phyloP scores from a whole-genome alignment of 2,329 filamentous ascomycete genomes.

The Fusarium longipes region DNA sequence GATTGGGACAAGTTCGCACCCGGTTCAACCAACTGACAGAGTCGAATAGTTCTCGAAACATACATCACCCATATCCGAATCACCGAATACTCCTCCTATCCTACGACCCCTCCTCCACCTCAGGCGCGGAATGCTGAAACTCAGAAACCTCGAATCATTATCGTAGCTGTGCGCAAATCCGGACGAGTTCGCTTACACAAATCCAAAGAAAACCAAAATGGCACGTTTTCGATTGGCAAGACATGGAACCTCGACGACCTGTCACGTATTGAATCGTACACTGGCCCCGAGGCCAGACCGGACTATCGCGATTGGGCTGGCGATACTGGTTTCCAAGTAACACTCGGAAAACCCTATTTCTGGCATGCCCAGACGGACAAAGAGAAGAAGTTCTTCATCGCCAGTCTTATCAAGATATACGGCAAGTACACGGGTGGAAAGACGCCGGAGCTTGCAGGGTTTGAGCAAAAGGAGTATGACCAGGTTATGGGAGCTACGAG shows the following conservation, averaged over 20 bases:
- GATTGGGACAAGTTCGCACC: neutral
- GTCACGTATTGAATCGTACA: constrained; percentile 83
- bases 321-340: constrained; percentile 86
- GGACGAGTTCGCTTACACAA: constrained; percentile 96
- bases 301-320: constrained; percentile 81
- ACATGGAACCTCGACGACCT: constrained; percentile 98
- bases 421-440: constrained; percentile 94
- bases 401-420: constrained; percentile 94
- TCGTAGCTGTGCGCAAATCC: constrained; percentile 91
- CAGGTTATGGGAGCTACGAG: constrained; percentile 73
- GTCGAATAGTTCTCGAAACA: constrained; percentile 70
- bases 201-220: constrained; percentile 93
- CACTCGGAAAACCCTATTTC: constrained; percentile 93
- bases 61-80: constrained; percentile 98
- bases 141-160: constrained; percentile 91
- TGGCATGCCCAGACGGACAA: constrained; percentile 94
- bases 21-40: constrained; percentile 12
- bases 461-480: constrained; percentile 82
- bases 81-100: constrained; percentile 84
- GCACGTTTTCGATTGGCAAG: constrained; percentile 96
- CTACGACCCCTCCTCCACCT: constrained; percentile 85
- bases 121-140: constrained; percentile 74
- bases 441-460: constrained; percentile 81
- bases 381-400: constrained; percentile 99
- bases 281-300: constrained; percentile 67